Conservation (phyloP, 805 yeast genomes). For the Sugiyamaella mastotermitis region DNA sequence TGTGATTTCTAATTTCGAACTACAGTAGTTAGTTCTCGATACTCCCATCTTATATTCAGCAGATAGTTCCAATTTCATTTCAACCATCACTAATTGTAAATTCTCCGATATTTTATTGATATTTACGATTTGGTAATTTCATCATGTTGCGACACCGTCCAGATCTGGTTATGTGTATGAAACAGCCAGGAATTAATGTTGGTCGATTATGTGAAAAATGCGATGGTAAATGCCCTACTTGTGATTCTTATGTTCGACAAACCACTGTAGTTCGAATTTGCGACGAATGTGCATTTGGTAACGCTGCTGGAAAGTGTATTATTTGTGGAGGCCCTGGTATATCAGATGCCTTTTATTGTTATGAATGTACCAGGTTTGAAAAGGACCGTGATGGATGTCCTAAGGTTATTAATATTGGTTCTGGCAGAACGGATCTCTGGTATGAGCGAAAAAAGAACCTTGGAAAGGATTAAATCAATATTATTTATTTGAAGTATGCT, state of each 20-base stretch:
- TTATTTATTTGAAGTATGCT: no score
- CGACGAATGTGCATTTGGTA: slow-evolving; percentile 79
- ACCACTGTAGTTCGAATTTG: slow-evolving; percentile 64
- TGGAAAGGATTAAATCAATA: no score
- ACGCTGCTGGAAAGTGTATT: slow-evolving; percentile 59
- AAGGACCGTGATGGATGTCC: slow-evolving; percentile 93
- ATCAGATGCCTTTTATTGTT: slow-evolving; percentile 73
- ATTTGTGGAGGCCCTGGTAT: slow-evolving; percentile 65
- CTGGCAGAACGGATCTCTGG: slow-evolving; percentile 60
- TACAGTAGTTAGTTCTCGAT: no score
- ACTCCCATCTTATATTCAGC: no score
- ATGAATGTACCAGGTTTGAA: slow-evolving; percentile 75
- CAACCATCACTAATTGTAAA: no score
- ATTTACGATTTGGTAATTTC: no score
- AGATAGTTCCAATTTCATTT: no score
- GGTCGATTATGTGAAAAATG: slow-evolving; percentile 79
- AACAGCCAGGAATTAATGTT: slow-evolving; percentile 67
- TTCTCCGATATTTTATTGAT: no score
- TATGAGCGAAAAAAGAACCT: slow-evolving; percentile 45
- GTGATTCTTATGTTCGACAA: slow-evolving; percentile 81
- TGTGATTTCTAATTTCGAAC: no score
- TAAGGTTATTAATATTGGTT: slow-evolving; percentile 70
- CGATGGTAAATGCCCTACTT: slow-evolving; percentile 86
- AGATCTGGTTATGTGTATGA: slow-evolving; percentile 77
- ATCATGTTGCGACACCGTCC: slow-evolving; percentile 84